Evolutionary conservation across 768 basidiomycete genomes (phyloP).

Genomic region (Boletus sp.): DNA sequence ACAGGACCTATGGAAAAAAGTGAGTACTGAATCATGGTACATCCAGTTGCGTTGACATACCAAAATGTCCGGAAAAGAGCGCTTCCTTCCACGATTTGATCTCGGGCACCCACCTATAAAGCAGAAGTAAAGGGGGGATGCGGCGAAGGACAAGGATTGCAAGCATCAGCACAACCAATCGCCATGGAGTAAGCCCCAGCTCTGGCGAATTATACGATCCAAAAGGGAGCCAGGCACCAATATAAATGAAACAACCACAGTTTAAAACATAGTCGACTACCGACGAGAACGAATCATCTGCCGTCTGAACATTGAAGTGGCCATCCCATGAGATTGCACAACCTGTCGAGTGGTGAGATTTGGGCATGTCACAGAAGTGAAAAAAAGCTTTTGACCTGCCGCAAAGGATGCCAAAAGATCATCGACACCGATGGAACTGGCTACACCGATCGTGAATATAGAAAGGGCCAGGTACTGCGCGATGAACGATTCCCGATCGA

Average conservation of each 20-base stretch:
- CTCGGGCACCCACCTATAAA: conserved; percentile 88
- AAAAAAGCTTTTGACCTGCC: conserved; percentile 47
- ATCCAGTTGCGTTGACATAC: conserved; percentile 32
- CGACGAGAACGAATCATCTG: conserved; percentile 84
- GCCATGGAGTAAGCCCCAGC: conserved; percentile 67
- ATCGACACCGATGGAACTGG: conserved; percentile 78
- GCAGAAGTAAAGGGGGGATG: conserved; percentile 71
- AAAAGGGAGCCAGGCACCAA: conserved; percentile 86
- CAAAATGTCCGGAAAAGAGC: conserved; percentile 90
- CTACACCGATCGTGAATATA: conserved; percentile 75
- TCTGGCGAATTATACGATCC: conserved; percentile 50
- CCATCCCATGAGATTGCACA: conserved; percentile 92
- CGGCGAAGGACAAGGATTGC: conserved; percentile 73
- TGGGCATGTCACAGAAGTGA: not conserved
- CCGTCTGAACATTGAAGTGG: conserved; percentile 74
- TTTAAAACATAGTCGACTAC: conserved; percentile 88
- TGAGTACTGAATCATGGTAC: conserved; percentile 2
- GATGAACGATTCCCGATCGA: conserved; percentile 83
- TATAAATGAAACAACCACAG: conserved; percentile 78
- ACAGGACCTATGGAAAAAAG: conserved; percentile 46
- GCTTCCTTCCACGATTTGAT: conserved; percentile 84
- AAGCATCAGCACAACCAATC: conserved; percentile 65
- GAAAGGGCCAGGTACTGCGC: conserved; percentile 79
- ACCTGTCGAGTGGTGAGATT: conserved; percentile 43
- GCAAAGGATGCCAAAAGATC: conserved; percentile 90